phyloP scores from a whole-genome alignment of 495 filamentous ascomycete genomes.

The Xanthoparmelia taractica region DNA sequence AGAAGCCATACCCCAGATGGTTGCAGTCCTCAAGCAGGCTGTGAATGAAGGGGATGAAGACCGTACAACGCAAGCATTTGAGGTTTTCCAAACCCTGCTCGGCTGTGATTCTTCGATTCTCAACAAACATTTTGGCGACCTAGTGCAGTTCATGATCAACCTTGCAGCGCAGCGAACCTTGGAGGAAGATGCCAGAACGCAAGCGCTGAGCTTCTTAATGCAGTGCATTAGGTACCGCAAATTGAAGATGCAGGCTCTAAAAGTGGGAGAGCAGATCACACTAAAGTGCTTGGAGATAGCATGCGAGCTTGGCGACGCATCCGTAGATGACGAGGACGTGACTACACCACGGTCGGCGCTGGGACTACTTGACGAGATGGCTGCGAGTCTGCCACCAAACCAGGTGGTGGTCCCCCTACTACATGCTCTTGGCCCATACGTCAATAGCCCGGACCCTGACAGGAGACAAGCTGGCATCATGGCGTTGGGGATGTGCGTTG shows the following conservation, averaged over 20 bases:
- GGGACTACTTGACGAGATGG: constrained; percentile 78
- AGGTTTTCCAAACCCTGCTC: constrained; percentile 94
- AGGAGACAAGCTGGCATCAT: constrained; percentile 85
- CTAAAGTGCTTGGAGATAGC: constrained; percentile 77
- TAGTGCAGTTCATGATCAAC: constrained; percentile 91
- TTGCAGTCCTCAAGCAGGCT: constrained; percentile 74
- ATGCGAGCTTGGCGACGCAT: constrained; percentile 70
- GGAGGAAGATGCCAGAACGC: constrained; percentile 76
- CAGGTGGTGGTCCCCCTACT: constrained; percentile 93
- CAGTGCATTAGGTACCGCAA: constrained; percentile 86
- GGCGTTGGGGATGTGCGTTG: constrained; percentile 86
- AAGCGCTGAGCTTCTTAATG: constrained; percentile 89
- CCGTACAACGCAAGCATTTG: constrained; percentile 78
- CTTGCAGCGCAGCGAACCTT: constrained; percentile 64
- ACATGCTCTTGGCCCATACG: constrained; percentile 72
- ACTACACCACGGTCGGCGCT: constrained; percentile 84
- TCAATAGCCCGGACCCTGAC: constrained; percentile 60
- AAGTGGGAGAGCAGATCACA: constrained; percentile 77
- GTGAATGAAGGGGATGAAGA: constrained; percentile 76
- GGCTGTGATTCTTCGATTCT: constrained; percentile 82
- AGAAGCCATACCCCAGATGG: constrained; percentile 76
- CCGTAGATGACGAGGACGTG: constrained; percentile 72
- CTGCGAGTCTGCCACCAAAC: constrained; percentile 77
- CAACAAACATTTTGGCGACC: constrained; percentile 76
- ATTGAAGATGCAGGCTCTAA: constrained; percentile 85